These are phyloP conservation scores for Pseudogymnoascus sp. DNA, from an alignment of 2,329 filamentous ascomycete species.

Conservation along the genomic window DNA sequence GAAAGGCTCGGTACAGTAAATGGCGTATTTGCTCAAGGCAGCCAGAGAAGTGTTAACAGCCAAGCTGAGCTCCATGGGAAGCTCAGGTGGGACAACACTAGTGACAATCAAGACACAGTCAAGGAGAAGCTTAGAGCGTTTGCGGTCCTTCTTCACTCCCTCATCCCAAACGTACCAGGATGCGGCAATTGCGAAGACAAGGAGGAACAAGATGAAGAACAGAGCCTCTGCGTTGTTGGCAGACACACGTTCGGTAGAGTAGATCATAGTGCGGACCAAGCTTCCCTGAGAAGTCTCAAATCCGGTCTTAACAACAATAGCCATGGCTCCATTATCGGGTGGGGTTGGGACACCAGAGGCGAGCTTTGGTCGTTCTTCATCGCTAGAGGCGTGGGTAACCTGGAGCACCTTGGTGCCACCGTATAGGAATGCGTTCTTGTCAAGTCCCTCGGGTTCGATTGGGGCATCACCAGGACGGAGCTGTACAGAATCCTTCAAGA, in stretches of 20 bases:
- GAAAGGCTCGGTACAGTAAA: conserved; percentile 98
- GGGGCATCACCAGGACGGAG: conserved; percentile 73
- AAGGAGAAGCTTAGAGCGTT: conserved; percentile 91
- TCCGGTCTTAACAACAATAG: conserved; percentile 91
- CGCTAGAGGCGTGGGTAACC: conserved; percentile 76
- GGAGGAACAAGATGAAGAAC: conserved; percentile 94
- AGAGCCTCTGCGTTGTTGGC: conserved; percentile 94
- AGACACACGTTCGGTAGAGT: conserved; percentile 97
- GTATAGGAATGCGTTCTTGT: conserved; percentile 95
- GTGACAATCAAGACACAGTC: conserved; percentile 98
- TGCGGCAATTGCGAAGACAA: conserved; percentile 91
- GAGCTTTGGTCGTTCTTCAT: conserved; percentile 64
- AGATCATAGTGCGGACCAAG: conserved; percentile 98
- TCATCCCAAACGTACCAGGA: conserved; percentile 99
- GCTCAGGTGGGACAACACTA: conserved; percentile 93
- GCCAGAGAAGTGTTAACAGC: conserved; percentile 97
- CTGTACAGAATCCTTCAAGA: conserved; percentile 93
- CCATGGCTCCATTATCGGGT: conserved; percentile 89
- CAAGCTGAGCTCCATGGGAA: conserved; percentile 95
- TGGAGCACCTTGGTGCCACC: conserved; percentile 97
- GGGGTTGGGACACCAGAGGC: conserved; percentile 72
- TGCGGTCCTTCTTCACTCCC: conserved; percentile 87
- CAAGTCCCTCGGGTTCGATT: conserved; percentile 82
- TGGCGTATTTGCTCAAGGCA: conserved; percentile 87
- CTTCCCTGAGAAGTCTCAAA: conserved; percentile 98